These are phyloP conservation scores for Polytolypa hystricis DNA, from an alignment of 2,329 filamentous ascomycete species.

Conservation along the genomic window DNA sequence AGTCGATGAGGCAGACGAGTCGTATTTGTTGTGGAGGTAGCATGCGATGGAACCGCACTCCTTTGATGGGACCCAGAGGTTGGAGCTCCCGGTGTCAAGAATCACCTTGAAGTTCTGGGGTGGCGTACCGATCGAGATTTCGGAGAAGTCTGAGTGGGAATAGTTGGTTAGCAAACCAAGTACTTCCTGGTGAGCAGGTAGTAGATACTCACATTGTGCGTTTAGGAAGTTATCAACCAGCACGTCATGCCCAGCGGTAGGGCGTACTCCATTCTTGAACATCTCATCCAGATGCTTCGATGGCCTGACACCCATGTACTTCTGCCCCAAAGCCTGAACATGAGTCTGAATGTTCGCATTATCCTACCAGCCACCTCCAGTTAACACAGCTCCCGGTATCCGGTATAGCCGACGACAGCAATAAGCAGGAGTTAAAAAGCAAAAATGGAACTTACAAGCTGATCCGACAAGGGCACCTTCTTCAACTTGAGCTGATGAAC, in stretches of 20 bases:
- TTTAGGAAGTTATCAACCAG: constrained; percentile 97
- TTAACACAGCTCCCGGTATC: neutral
- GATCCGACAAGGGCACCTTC: constrained; percentile 86
- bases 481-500: constrained; percentile 96
- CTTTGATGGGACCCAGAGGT: constrained; percentile 92
- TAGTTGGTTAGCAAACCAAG: constrained; percentile 4
- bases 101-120: constrained; percentile 97
- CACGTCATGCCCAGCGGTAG: constrained; percentile 62
- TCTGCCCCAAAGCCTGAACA: constrained; percentile 74
- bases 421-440: neutral
- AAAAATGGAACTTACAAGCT: constrained; percentile 78
- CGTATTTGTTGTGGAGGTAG: constrained; percentile 95
- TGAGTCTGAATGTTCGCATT: constrained; percentile 70
- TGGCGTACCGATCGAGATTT: constrained; percentile 84
- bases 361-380: constrained; percentile 42
- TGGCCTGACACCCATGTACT: constrained; percentile 81
- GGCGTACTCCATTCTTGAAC: constrained; percentile 62
- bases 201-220: constrained; percentile 69
- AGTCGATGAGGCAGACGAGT: constrained; percentile 75
- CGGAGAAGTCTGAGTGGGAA: constrained; percentile 70
- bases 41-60: constrained; percentile 93
- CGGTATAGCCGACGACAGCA: neutral
- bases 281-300: constrained; percentile 60
- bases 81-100: constrained; percentile 95
- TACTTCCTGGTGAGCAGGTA: neutral